Evolutionary conservation across 768 basidiomycete genomes (phyloP), one percentile per base, ranked within the genome.

Genomic region (Sutorius australiensis): DNA sequence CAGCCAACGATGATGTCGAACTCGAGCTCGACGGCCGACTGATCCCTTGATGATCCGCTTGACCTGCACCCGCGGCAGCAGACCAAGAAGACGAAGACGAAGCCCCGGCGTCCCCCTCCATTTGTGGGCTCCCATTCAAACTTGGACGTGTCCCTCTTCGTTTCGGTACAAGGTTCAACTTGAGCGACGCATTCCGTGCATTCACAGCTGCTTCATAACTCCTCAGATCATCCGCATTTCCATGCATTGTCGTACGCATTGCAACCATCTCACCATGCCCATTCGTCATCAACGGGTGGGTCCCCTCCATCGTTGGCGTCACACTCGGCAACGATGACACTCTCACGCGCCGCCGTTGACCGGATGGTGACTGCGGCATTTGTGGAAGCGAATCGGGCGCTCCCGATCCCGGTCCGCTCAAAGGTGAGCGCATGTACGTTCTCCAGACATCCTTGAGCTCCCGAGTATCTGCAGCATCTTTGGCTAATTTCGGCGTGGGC

Each of bases 141-240:
- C 54, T 55, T 9, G 50, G 60, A 33, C 53, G 63, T 48, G 56
- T 64, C 54, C 62, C 66, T 57, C 54, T 67, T 59, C 68, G 68
- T 67, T 64, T 74, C 43, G 80, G 77, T 12, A 77, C 75, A 27
- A 87, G 67, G 57, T 79, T 84, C 37, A 89, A 66, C 52, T 73
- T 78, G 51, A 80, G 77, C 1, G 84, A 79, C 19, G 86, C 75
- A 62, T 78, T 83, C 47, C 86, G 74, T 31, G 88, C 87, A 48
- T 88, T 68, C 14, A 90, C 82, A 5, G 89, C 89, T 38, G 85
- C 86, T 63, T 89, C 85, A 53, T 91, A 91, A 51, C 80, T 80
- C 53, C 78, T 73, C 55, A 91, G 57, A 59, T 90, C 88, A 13
- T 91, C 88, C 39, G 73, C 62, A 36, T 73, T 72, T 7, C 64